Evolutionary conservation across 2,329 filamentous ascomycete species (phyloP), one percentile per base, ranked within the genome.

Genomic region (Clarireedia paspali): DNA sequence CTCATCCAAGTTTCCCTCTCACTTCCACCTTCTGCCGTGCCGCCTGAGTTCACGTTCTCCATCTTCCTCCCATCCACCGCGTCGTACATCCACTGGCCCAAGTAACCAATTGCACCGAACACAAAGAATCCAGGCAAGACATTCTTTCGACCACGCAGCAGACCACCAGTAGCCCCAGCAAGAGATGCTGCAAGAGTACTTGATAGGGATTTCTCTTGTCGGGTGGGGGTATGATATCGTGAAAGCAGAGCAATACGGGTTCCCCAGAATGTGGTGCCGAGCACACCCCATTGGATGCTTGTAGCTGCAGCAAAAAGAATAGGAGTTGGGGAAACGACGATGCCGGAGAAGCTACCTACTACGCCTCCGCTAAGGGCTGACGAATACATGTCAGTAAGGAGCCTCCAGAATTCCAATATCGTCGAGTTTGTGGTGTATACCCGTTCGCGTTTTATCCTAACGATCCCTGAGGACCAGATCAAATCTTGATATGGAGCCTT

Each of bases 241-340:
- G 75, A 69, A 57, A 75, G 72, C 62, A 79, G 68, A 62, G 77
- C 68, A 23, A 77, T 66, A 17, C 70, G 46, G 10, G 53, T 55
- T 49, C 87, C 85, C 78, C 85, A 92, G 68, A 85, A 96, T 15
- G 82, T 87, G 47, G 80, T 82, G 38, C 89, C 89, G 40, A 95
- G 78, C 44, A 82, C 78, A 70, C 89, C 89, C 82, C 89, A 96
- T 72, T 95, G 90, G 42, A 89, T 75, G 17, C 89, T 87, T 23
- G 86, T 84, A 39, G 85, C 79, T 12, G 86, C 63, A 0, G 89
- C 85, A 72, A 90, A 92, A 6, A 92, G 71, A 2, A 83, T 77
- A 4, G 88, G 85, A 14, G 80, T 81, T 23, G 75, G 77, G 17
- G 86, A 85, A 57, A 83, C 80, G 48, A 91, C 70, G 47, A 95